A percentile compares a stretch with the other conserved stretches of the same genome.
Conservation (phyloP, 495 filamentous ascomycete genomes). For the Penicillium arizonense region DNA sequence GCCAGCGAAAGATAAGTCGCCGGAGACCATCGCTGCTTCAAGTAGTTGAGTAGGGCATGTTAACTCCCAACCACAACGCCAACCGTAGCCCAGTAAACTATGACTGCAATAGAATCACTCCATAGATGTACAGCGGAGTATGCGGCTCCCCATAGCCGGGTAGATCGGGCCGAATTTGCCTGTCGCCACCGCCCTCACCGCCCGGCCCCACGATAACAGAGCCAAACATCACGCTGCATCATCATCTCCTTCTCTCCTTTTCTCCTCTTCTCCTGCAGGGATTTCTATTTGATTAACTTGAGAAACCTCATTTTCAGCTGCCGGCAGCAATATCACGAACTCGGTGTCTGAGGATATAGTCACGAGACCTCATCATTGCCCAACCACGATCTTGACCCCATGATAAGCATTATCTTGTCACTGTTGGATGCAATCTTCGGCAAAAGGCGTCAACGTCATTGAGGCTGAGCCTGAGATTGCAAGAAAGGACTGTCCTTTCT, state of each 20-base stretch:
- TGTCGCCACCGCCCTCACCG: constrained; percentile 10
- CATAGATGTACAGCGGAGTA: no score
- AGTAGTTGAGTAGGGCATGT: no score
- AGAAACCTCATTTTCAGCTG: background rate
- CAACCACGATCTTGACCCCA: constrained; percentile 5
- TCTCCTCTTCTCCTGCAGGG: background rate
- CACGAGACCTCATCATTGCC: constrained; percentile 10
- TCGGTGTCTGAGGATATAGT: background rate
- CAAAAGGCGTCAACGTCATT: constrained; percentile 10
- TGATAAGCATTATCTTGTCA: constrained; percentile 14
- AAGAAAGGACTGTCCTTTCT: background rate
- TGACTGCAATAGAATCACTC: no score
- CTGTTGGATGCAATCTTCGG: constrained; percentile 10
- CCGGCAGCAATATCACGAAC: background rate
- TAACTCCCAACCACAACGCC: no score
- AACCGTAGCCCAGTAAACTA: no score
- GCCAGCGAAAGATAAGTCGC: no score
- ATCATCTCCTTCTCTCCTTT: constrained; percentile 2
- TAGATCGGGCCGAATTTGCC: constrained; percentile 11
- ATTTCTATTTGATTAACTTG: background rate
- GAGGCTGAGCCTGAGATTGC: constrained; percentile 5
- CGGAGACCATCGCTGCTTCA: no score
- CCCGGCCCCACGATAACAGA: constrained; percentile 22
- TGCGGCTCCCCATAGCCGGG: background rate
- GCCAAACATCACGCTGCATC: constrained; percentile 9